Evolutionary conservation across 2,329 filamentous ascomycete genomes (phyloP).

Genomic region (Scorias spongiosa): DNA sequence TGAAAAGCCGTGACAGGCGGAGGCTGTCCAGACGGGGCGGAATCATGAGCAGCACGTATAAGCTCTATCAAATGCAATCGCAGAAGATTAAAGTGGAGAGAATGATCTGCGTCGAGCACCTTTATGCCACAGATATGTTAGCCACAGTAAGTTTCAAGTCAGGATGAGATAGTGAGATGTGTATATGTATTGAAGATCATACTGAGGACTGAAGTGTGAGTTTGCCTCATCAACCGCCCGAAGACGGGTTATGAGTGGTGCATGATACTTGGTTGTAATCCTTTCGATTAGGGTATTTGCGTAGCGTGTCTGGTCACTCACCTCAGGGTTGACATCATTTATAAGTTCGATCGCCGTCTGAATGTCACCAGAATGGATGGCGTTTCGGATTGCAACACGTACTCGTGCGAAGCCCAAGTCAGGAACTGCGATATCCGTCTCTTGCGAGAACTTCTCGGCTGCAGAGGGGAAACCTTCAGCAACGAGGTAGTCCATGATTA

Average conservation of each 20-base stretch:
- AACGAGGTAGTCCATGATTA: slow-evolving; percentile 94
- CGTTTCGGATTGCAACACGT: slow-evolving; percentile 68
- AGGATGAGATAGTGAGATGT: not conserved
- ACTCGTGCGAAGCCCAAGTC: slow-evolving; percentile 54
- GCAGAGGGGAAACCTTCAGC: slow-evolving; percentile 89
- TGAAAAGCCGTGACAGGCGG: slow-evolving; percentile 55
- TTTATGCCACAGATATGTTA: slow-evolving; percentile 23
- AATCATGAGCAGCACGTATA: slow-evolving; percentile 50
- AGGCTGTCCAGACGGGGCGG: slow-evolving; percentile 31
- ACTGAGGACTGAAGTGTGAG: slow-evolving; percentile 69
- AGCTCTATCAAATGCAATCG: slow-evolving; percentile 87
- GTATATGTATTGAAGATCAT: slow-evolving; percentile 42
- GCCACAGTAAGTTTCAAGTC: too few relatives aligned
- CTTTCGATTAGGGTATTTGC: slow-evolving; percentile 39
- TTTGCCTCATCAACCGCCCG: slow-evolving; percentile 79
- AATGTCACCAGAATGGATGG: slow-evolving; percentile 75
- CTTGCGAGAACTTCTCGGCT: slow-evolving; percentile 81
- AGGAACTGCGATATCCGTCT: slow-evolving; percentile 71
- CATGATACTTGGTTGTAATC: slow-evolving; percentile 96
- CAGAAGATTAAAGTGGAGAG: slow-evolving; percentile 77
- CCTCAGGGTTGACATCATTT: slow-evolving; percentile 82
- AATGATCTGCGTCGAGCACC: slow-evolving; percentile 73
- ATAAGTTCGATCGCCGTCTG: slow-evolving; percentile 71
- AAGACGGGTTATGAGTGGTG: slow-evolving; percentile 93
- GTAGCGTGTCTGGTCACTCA: slow-evolving; percentile 34